Conservation (phyloP, 2,329 filamentous ascomycete genomes). For the Didymella exigua region DNA sequence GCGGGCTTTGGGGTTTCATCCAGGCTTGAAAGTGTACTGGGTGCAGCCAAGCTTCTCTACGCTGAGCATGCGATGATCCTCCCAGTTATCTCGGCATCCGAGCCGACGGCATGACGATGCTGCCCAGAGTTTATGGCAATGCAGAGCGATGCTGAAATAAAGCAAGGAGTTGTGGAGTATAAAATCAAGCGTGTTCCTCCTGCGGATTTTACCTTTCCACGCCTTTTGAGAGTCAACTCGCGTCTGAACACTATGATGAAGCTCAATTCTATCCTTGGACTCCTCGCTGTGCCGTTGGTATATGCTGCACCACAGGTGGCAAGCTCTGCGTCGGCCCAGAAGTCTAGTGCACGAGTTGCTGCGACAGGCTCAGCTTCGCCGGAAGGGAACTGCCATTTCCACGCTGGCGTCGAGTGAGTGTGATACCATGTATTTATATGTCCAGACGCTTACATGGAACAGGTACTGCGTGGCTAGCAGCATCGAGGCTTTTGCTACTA, state of each 20-base stretch:
- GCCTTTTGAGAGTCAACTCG: not conserved
- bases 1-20: too few relatives aligned
- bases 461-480: not conserved
- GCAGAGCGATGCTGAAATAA: not conserved
- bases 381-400: not conserved
- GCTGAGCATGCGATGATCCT: slow-evolving; percentile 1
- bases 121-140: not conserved
- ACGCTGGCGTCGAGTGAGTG: not conserved
- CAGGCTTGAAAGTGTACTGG: too few relatives aligned
- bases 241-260: not conserved
- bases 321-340: not conserved
- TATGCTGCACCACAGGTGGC: slow-evolving; percentile 6
- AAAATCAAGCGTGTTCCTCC: not conserved
- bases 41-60: slow-evolving; percentile 6
- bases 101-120: not conserved
- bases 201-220: not conserved
- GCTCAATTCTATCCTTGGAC: not conserved
- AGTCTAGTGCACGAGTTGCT: not conserved
- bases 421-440: not conserved
- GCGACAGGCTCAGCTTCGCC: not conserved
- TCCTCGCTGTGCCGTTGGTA: not conserved
- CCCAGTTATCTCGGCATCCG: not conserved
- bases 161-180: not conserved
- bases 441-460: not conserved
- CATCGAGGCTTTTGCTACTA: not conserved